These are phyloP conservation scores for Solanum hybrid DNA, from an alignment of 305 asterid genomes.

Conservation along the genomic window DNA sequence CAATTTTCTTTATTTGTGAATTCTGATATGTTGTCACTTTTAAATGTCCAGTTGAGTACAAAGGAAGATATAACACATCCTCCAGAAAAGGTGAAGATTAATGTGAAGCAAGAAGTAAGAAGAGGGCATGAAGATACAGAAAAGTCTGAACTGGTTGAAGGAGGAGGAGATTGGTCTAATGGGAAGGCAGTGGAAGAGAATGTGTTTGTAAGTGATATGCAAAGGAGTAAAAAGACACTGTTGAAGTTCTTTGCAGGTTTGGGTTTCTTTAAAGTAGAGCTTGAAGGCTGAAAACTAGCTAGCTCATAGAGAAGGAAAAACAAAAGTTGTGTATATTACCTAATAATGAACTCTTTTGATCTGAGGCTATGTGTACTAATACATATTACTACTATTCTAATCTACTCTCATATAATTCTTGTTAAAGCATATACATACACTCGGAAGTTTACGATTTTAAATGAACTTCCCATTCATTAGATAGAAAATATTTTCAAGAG, in stretches of 20 bases:
- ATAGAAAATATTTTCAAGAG: not conserved
- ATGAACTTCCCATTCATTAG: not conserved
- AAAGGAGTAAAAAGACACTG: slow-evolving; percentile 58
- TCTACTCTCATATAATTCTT: not conserved
- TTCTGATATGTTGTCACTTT: slow-evolving; percentile 9
- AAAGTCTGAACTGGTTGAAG: slow-evolving; percentile 6
- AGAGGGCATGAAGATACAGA: slow-evolving; percentile 7
- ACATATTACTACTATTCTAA: not conserved
- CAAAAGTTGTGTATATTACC: not conserved
- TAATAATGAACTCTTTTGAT: not conserved
- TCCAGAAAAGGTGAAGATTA: slow-evolving; percentile 11
- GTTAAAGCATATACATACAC: not conserved
- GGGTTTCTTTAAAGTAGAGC: slow-evolving; percentile 24
- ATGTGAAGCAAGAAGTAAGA: slow-evolving; percentile 6
- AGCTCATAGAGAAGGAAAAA: not conserved
- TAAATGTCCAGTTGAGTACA: slow-evolving; percentile 19
- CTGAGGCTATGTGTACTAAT: not conserved
- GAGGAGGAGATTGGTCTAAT: not conserved
- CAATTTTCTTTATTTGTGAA: not conserved
- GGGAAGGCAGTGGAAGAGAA: slow-evolving; percentile 1
- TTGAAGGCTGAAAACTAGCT: not conserved
- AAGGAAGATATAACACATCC: slow-evolving; percentile 13
- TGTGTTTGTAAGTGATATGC: slow-evolving; percentile 24
- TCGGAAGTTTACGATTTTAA: not conserved
- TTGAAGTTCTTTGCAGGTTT: slow-evolving; percentile 43